These are phyloP conservation scores for Astragalus membranaceus DNA, from an alignment of 306 rosid species.

Conservation along the genomic window DNA sequence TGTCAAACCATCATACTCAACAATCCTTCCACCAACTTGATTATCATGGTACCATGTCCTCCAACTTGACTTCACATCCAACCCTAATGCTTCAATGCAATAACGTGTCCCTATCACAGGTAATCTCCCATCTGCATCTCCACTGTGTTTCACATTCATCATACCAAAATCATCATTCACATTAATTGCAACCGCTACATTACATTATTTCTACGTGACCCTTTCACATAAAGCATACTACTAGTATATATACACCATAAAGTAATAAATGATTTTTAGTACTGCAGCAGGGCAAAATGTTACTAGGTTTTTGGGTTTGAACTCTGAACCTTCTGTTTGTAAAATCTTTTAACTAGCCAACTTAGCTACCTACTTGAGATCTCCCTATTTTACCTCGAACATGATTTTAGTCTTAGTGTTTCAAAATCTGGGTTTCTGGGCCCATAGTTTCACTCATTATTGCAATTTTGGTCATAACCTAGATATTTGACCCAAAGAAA, in stretches of 20 bases:
- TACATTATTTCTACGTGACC: background rate
- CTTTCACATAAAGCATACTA: slow-evolving; percentile 15
- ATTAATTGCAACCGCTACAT: background rate
- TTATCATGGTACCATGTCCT: slow-evolving; percentile 40
- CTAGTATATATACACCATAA: background rate
- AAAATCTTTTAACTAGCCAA: no score
- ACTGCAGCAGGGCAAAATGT: no score
- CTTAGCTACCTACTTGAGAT: no score
- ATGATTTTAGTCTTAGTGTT: no score
- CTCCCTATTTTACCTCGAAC: no score
- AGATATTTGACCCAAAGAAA: no score
- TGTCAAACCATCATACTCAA: slow-evolving; percentile 50
- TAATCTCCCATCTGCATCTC: slow-evolving; percentile 51
- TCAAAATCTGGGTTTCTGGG: no score
- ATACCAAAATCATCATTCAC: background rate
- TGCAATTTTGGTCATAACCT: no score
- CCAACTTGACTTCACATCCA: slow-evolving; percentile 41
- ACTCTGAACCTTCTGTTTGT: no score
- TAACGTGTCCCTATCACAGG: slow-evolving; percentile 53
- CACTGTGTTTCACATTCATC: slow-evolving; percentile 34
- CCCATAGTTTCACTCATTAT: no score
- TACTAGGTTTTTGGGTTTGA: no score
- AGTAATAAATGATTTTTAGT: background rate
- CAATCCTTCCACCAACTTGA: slow-evolving; percentile 58
- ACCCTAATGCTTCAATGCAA: slow-evolving; percentile 40